Conservation (phyloP, 202 grass and related monocot genomes). For the Setaria viridis region DNA sequence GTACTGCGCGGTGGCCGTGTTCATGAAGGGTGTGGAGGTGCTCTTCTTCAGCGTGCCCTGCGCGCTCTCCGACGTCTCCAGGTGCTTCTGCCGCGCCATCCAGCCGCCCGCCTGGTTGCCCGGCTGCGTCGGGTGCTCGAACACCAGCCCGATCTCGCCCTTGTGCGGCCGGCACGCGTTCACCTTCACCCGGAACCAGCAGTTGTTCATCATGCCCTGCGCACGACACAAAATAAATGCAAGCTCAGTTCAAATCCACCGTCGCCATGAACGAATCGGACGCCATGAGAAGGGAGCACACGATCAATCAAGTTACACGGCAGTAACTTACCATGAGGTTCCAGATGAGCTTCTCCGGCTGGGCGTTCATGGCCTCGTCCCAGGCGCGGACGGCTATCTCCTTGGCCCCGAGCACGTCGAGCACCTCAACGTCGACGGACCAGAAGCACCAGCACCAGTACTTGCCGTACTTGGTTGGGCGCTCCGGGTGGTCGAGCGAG, state of each 20-base stretch:
- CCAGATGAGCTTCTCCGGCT: slow-evolving; percentile 87
- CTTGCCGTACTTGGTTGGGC: slow-evolving; percentile 81
- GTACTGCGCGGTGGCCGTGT: slow-evolving; percentile 61
- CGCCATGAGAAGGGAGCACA: background rate
- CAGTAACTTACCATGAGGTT: slow-evolving; percentile 75
- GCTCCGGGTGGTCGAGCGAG: slow-evolving; percentile 73
- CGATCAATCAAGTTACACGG: too few species aligned
- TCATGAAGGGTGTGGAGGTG: slow-evolving; percentile 76
- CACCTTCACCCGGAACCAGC: slow-evolving; percentile 91
- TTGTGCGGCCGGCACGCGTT: slow-evolving; percentile 87
- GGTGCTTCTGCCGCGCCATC: slow-evolving; percentile 94
- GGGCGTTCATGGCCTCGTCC: slow-evolving; percentile 87
- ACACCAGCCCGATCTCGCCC: slow-evolving; percentile 87
- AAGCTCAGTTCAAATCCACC: too few species aligned
- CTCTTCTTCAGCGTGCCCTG: slow-evolving; percentile 69
- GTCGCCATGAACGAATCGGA: background rate
- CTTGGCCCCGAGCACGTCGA: slow-evolving; percentile 81
- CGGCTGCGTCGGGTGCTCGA: slow-evolving; percentile 90
- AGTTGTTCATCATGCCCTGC: slow-evolving; percentile 98
- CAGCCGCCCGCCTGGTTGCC: slow-evolving; percentile 86
- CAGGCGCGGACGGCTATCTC: slow-evolving; percentile 82
- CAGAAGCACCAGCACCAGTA: slow-evolving; percentile 98
- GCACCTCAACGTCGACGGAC: slow-evolving; percentile 79
- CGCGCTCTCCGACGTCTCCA: slow-evolving; percentile 72
- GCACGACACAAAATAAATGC: background rate